A percentile compares a stretch with the other conserved stretches of the same genome.
These are phyloP conservation scores for Camellia japonica DNA, from an alignment of 148 eudicot species.

Conservation along the genomic window DNA sequence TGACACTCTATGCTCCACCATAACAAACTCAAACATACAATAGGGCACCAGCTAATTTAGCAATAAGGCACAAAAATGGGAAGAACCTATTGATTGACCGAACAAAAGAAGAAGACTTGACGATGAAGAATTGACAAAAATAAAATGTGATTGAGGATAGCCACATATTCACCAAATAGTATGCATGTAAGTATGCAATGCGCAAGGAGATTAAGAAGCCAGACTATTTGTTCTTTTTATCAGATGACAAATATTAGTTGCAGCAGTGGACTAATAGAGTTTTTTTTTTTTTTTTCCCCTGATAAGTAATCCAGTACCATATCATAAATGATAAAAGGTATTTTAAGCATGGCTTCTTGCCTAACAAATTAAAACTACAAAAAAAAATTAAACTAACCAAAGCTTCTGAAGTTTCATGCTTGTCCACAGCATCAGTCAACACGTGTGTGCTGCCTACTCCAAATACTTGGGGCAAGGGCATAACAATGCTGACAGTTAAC, in stretches of 20 bases:
- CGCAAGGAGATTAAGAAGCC: not conserved
- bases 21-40: not conserved
- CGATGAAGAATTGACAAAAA: not conserved
- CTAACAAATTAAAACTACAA: not conserved
- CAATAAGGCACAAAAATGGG: not conserved
- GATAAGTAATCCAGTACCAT: not conserved
- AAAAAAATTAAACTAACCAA: not conserved
- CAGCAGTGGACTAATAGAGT: too few relatives aligned
- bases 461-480: slow-evolving; percentile 1
- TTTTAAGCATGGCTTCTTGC: not conserved
- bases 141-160: slow-evolving; percentile 2
- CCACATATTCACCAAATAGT: not conserved
- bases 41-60: not conserved
- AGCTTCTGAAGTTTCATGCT: not conserved
- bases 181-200: not conserved
- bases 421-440: not conserved
- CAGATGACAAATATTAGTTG: not conserved
- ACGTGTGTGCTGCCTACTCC: slow-evolving; percentile 3
- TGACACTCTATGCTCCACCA: not conserved
- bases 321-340: not conserved
- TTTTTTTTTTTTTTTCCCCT: too few relatives aligned
- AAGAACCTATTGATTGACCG: not conserved
- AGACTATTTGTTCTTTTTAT: not conserved
- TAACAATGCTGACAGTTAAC: not conserved
- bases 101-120: not conserved